phyloP scores from a whole-genome alignment of 2,329 filamentous ascomycete genomes.

The Knufia petricola region DNA sequence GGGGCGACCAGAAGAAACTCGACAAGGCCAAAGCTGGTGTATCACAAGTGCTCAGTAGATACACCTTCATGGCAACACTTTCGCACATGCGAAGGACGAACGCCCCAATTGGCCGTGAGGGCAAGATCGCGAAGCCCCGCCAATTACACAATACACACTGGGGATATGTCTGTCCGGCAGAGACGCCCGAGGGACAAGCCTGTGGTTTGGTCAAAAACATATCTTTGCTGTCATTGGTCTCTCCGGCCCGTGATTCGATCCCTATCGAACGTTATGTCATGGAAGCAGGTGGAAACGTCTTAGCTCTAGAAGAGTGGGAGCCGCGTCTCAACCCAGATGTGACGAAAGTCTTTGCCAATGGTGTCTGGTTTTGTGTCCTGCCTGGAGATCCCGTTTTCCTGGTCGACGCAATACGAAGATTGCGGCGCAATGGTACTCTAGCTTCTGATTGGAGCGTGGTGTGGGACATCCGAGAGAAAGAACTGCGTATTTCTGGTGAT shows the following conservation, averaged over 20 bases:
- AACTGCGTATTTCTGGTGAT: conserved; percentile 98
- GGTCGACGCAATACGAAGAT: conserved; percentile 64
- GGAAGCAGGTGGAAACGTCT: conserved; percentile 74
- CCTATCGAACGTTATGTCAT: conserved; percentile 95
- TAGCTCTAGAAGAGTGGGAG: conserved; percentile 91
- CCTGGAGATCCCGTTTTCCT: conserved; percentile 70
- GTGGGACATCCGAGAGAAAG: conserved; percentile 88
- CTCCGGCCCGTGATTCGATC: conserved; percentile 81
- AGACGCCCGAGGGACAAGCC: conserved; percentile 95
- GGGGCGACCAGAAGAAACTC: conserved; percentile 99
- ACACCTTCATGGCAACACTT: conserved; percentile 91
- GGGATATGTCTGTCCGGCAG: conserved; percentile 92
- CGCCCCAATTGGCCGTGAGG: conserved; percentile 93
- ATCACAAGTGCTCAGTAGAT: conserved; percentile 94
- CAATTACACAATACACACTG: conserved; percentile 98
- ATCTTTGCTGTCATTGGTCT: conserved; percentile 96
- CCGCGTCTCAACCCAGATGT: conserved; percentile 76
- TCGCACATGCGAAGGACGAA: conserved; percentile 97
- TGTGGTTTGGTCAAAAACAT: conserved; percentile 97
- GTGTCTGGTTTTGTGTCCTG: conserved; percentile 94
- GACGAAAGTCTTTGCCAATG: conserved; percentile 97
- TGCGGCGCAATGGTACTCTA: conserved; percentile 72
- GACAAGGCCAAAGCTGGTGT: conserved; percentile 91
- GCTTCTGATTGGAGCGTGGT: conserved; percentile 90
- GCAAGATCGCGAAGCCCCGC: conserved; percentile 93